These are phyloP conservation scores for Nicotiana obtusifolia DNA, from an alignment of 257 asterid species.

Conservation along the genomic window DNA sequence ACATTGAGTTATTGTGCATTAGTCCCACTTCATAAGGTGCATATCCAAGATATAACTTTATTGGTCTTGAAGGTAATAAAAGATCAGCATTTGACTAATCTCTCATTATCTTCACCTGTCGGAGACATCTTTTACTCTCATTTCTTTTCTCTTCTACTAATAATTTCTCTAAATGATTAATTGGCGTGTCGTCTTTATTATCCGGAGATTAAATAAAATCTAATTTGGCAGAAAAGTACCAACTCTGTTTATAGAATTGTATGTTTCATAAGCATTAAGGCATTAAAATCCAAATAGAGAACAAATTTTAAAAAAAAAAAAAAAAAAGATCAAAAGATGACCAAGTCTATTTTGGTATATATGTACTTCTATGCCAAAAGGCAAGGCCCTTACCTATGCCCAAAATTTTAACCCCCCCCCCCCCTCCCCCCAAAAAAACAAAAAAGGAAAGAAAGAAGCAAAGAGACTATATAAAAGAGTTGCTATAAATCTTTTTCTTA, in stretches of 20 bases:
- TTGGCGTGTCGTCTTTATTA: background rate
- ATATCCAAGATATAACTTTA: background rate
- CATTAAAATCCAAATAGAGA: background rate
- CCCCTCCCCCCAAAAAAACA: background rate
- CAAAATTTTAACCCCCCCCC: background rate
- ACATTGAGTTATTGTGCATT: background rate
- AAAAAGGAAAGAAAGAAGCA: background rate
- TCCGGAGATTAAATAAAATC: background rate
- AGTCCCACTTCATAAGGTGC: background rate
- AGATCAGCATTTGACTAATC: background rate
- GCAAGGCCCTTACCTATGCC: background rate
- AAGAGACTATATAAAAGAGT: conserved; percentile 6
- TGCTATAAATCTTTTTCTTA: background rate
- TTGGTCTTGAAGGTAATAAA: background rate
- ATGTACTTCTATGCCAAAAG: background rate
- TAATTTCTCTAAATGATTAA: background rate
- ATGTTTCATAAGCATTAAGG: background rate
- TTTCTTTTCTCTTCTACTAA: background rate
- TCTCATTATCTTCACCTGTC: background rate
- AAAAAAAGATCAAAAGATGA: background rate
- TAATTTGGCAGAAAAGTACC: background rate
- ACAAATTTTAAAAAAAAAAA: too few species aligned
- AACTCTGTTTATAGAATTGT: background rate
- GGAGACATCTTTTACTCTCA: background rate
- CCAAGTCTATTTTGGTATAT: background rate